Evolutionary conservation across 331 rosid genomes (phyloP).

Genomic region (Telfairia occidentalis): DNA sequence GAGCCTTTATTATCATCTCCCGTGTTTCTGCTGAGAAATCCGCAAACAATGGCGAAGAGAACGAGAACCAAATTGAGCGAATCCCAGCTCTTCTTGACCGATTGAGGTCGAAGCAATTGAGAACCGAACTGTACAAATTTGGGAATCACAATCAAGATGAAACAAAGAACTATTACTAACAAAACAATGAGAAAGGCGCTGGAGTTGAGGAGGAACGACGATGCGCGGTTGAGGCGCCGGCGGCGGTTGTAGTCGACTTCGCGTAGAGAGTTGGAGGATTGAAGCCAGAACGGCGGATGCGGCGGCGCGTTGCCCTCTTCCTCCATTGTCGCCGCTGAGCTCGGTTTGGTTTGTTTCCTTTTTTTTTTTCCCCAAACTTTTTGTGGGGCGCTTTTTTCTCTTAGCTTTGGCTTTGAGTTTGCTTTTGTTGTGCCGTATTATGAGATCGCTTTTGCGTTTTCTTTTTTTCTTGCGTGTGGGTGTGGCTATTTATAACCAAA

Average conservation of each 20-base stretch:
- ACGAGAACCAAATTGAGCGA: constrained; percentile 68
- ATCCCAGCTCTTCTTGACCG: constrained; percentile 74
- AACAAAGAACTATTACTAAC: constrained; percentile 29
- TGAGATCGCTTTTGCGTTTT: background rate
- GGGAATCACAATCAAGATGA: constrained; percentile 38
- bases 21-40: constrained; percentile 45
- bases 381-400: background rate
- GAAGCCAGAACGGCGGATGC: constrained; percentile 8
- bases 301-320: background rate
- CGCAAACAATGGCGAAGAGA: constrained; percentile 80
- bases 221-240: constrained; percentile 36
- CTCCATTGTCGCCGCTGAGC: constrained; percentile 1
- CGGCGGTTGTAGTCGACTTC: constrained; percentile 9
- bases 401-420: background rate
- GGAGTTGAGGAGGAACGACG: constrained; percentile 42
- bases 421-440: background rate
- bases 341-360: background rate
- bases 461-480: background rate
- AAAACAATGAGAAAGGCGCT: constrained; percentile 31
- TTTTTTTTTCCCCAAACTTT: background rate
- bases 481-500: constrained; percentile 3
- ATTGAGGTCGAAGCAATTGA: constrained; percentile 43
- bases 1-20: constrained; percentile 19
- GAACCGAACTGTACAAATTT: constrained; percentile 38
- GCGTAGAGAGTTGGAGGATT: background rate